phyloP scores from a whole-genome alignment of 2,329 filamentous ascomycete species.

The Sphaceloma murrayae region DNA sequence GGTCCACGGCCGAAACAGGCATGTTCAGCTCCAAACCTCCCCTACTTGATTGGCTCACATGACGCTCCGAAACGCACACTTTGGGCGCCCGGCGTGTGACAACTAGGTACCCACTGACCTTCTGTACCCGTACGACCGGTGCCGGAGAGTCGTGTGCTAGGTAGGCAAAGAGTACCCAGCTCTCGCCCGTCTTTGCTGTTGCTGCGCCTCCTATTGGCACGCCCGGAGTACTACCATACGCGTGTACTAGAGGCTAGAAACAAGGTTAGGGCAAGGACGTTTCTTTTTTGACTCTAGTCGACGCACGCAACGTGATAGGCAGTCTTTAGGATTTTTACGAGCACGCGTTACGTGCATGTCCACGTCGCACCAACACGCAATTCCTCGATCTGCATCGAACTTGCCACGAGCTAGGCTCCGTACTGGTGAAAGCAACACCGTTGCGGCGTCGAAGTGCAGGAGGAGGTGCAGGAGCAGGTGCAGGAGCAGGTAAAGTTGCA shows the following conservation, averaged over 20 bases:
- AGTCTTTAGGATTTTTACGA: slow-evolving; percentile 6
- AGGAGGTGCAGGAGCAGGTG: too few species aligned
- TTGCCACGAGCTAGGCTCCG: not conserved
- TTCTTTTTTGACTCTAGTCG: slow-evolving; percentile 11
- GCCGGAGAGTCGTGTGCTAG: too few species aligned
- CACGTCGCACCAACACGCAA: not conserved
- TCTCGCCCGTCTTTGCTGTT: too few species aligned
- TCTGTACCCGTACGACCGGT: slow-evolving; percentile 13
- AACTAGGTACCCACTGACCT: not conserved
- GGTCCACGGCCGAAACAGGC: slow-evolving; percentile 9
- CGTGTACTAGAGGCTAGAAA: slow-evolving; percentile 3
- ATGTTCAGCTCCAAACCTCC: slow-evolving; percentile 4
- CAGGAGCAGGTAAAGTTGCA: too few species aligned
- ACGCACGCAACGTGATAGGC: slow-evolving; percentile 8
- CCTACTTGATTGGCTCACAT: slow-evolving; percentile 12
- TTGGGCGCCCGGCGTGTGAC: slow-evolving; percentile 1
- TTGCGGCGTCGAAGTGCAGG: slow-evolving; percentile 5
- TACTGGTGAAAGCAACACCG: not conserved
- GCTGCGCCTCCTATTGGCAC: not conserved
- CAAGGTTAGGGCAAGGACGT: slow-evolving; percentile 7
- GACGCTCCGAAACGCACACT: slow-evolving; percentile 8
- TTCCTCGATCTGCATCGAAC: not conserved
- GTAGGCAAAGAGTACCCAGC: too few species aligned
- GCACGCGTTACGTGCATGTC: slow-evolving; percentile 3
- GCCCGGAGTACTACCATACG: not conserved